Percentiles rank a stretch among this genome's conserved stretches.
phyloP scores from a whole-genome alignment of 495 filamentous ascomycete genomes.

The Hypomontagnella monticulosa region DNA sequence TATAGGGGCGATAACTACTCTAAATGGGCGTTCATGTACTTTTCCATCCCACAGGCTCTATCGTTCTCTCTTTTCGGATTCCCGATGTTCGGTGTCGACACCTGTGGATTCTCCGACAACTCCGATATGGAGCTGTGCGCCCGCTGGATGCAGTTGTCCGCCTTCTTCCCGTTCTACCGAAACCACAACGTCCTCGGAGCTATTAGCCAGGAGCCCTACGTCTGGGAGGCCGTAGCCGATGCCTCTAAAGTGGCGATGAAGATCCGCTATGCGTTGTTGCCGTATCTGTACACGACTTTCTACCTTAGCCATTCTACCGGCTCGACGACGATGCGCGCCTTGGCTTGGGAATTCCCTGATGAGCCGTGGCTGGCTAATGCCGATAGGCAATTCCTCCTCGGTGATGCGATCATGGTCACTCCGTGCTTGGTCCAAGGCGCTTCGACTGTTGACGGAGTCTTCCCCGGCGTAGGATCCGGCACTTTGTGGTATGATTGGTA shows the following conservation, averaged over 20 bases:
- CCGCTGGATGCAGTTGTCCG: conserved; percentile 86
- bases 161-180: conserved; percentile 90
- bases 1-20: conserved; percentile 75
- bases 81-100: conserved; percentile 87
- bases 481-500: conserved; percentile 88
- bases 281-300: conserved; percentile 86
- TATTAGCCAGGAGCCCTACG: conserved; percentile 77
- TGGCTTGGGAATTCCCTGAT: conserved; percentile 84
- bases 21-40: conserved; percentile 74
- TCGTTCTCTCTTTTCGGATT: conserved; percentile 84
- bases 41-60: conserved; percentile 82
- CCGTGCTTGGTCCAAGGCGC: conserved; percentile 75
- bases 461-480: conserved; percentile 73
- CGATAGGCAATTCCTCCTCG: conserved; percentile 82
- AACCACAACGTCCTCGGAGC: conserved; percentile 78
- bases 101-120: conserved; percentile 82
- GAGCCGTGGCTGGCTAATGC: conserved; percentile 74
- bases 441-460: conserved; percentile 75
- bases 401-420: conserved; percentile 72
- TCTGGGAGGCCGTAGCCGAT: conserved; percentile 74
- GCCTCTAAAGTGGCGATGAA: conserved; percentile 74
- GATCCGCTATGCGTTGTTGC: conserved; percentile 77
- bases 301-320: conserved; percentile 73
- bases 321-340: conserved; percentile 80
- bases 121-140: conserved; percentile 78